Base-by-base conservation (phyloP, 1,284 basidiomycete species). In the Inonotus hispidus region DNA sequence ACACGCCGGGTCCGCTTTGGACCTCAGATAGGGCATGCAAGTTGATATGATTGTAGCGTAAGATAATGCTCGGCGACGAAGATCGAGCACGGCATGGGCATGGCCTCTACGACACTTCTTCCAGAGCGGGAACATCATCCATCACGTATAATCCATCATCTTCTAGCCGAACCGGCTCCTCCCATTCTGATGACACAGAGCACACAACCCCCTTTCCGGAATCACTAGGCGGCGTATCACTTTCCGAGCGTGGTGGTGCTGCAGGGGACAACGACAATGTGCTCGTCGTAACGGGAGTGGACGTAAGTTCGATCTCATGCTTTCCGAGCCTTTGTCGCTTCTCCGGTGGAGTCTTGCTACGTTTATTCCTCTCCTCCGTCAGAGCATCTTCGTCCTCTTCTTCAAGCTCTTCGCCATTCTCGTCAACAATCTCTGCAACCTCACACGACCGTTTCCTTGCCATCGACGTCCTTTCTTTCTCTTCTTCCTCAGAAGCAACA, bases 311-410 rank as follows among this genome's bases (percentile, higher is more conserved):
- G 23, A 55, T 55, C 29, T 55, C 41, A 25, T 55, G 38, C 38
- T 4, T 45, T 2, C 38, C 57, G 13, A 58, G 6, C 11, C 57
- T 45, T 25, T 58, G 57, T 10, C 57, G 57, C 23, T 58, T 58
- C 29, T 58, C 57, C 29, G 57, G 57, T 10, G 57, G 57, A 7
- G 57, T 58, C 46, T 50, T 58, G 46, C 57, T 58, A n/a, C 57
- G 19, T 2, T 37, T 21, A 29, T 50, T 58, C 29, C 45, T 32
- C 16, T 58, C 57, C 16, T 50, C 45, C n/a, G 32, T 50, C 19
- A 32, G 45, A 35, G 21, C 3, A 50, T 32, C 57, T 21, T 47
- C 35, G 35, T 21, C 45, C 32, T 43, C 41, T 16, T 32, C 32
- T 6, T 38, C 57, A 38, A 21, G 23, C 4, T 50, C 57, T 23